Percentiles rank a stretch among this genome's conserved stretches.
These are phyloP conservation scores for Aspergillus vadensis DNA, from an alignment of 2,329 filamentous ascomycete species.

Conservation along the genomic window DNA sequence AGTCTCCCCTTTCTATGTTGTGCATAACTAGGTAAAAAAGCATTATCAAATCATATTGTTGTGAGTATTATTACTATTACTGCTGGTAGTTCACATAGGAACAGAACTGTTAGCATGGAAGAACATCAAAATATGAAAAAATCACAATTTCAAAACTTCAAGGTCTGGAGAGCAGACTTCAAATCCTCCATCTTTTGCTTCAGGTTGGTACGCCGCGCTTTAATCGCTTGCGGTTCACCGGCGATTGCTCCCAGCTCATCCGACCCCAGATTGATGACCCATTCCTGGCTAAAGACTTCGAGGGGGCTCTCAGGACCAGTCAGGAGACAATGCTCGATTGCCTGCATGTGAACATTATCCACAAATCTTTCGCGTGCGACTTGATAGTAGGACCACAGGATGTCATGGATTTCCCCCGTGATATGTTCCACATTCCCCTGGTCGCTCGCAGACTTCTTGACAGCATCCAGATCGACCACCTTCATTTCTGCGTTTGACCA, in stretches of 20 bases:
- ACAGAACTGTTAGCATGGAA: neutral
- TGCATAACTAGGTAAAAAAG: too few relatives aligned
- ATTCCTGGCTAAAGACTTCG: conserved; percentile 54
- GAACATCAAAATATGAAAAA: neutral
- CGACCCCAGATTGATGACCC: conserved; percentile 51
- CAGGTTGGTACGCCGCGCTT: conserved; percentile 48
- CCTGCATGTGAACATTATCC: conserved; percentile 64
- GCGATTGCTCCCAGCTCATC: conserved; percentile 59
- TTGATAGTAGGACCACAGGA: conserved; percentile 63
- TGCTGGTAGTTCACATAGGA: too few relatives aligned
- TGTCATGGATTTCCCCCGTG: conserved; percentile 59
- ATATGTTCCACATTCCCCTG: conserved; percentile 23
- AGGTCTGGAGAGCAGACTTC: conserved; percentile 39
- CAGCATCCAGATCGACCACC: conserved; percentile 10
- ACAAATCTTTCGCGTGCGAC: conserved; percentile 64
- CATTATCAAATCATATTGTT: neutral
- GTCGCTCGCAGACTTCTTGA: conserved; percentile 1
- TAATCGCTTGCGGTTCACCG: conserved; percentile 55
- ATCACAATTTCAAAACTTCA: conserved; percentile 9
- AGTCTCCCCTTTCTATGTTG: too few relatives aligned
- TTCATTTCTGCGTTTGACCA: neutral
- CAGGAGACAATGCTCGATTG: conserved; percentile 57
- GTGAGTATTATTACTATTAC: neutral
- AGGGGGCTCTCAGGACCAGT: conserved; percentile 54
- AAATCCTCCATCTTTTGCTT: conserved; percentile 51